Conservation (phyloP, 1,139 yeast species). For the Kodamaea sp. region DNA sequence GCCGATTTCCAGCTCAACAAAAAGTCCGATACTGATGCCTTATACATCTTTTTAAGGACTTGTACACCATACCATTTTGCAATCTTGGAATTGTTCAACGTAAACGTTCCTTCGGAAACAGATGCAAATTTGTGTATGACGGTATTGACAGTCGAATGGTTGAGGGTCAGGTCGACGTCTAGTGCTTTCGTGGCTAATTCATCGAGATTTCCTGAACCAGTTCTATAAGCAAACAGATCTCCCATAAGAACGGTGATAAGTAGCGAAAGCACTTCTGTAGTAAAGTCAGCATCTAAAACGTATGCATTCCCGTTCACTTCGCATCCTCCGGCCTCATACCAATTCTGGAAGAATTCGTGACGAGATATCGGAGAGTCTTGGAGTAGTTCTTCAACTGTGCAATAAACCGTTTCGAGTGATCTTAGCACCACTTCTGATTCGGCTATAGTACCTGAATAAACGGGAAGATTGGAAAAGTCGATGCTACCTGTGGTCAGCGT, state of each 20-base stretch:
- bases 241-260: conserved; percentile 55
- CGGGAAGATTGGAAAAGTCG: conserved; percentile 47
- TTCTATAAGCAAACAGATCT: conserved; percentile 31
- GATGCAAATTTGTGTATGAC: conserved; percentile 45
- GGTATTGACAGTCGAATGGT: conserved; percentile 42
- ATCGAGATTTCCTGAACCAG: conserved; percentile 21
- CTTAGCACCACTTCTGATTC: neutral
- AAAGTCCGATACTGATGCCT: conserved; percentile 44
- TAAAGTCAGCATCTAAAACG: conserved; percentile 22
- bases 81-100: conserved; percentile 40
- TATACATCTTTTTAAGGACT: conserved; percentile 41
- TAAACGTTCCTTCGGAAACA: conserved; percentile 21
- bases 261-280: conserved; percentile 38
- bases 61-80: conserved; percentile 63
- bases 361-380: conserved; percentile 57
- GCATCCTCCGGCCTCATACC: conserved; percentile 62
- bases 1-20: conserved; percentile 62
- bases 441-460: conserved; percentile 5
- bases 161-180: conserved; percentile 16
- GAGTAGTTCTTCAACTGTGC: conserved; percentile 40
- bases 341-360: conserved; percentile 50
- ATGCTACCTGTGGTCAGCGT: conserved; percentile 43
- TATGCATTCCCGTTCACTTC: conserved; percentile 40
- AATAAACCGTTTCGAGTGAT: conserved; percentile 26
- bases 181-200: conserved; percentile 22